These are phyloP conservation scores for Ormosia emarginata DNA, from an alignment of 306 rosid species.

Conservation along the genomic window DNA sequence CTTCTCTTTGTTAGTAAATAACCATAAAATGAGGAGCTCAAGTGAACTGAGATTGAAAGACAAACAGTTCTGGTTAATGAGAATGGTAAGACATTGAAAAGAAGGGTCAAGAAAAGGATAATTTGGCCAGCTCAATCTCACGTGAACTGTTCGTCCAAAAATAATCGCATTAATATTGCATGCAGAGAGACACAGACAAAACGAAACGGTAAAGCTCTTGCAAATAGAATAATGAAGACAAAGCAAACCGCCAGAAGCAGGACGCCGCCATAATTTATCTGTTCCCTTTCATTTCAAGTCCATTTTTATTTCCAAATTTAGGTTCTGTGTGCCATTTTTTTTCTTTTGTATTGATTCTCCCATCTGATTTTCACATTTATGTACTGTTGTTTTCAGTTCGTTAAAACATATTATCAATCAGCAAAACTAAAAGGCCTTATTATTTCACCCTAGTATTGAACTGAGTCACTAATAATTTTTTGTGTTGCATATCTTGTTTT, in stretches of 20 bases:
- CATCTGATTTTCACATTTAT: neutral
- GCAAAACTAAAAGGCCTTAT: neutral
- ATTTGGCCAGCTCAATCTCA: constrained; percentile 14
- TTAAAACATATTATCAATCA: constrained; percentile 16
- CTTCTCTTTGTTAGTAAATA: neutral
- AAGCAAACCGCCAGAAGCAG: constrained; percentile 7
- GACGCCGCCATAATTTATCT: neutral
- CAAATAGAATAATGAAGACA: constrained; percentile 2
- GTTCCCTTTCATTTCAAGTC: constrained; percentile 7
- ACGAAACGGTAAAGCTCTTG: neutral
- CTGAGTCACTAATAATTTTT: neutral
- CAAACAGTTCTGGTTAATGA: neutral
- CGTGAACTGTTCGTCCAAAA: neutral
- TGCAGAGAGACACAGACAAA: neutral
- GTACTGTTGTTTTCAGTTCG: constrained; percentile 7
- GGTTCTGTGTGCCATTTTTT: neutral
- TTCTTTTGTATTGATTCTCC: neutral
- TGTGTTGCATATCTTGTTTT: neutral
- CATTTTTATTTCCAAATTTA: constrained; percentile 6
- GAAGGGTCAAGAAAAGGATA: neutral
- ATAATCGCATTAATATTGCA: neutral
- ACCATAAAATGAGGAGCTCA: neutral
- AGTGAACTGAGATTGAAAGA: neutral
- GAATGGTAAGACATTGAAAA: neutral
- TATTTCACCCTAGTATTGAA: neutral